Evolutionary conservation across 345 rosid genomes (phyloP), one percentile per base, ranked within the genome.

Genomic region (Crucihimalaya himalaica): DNA sequence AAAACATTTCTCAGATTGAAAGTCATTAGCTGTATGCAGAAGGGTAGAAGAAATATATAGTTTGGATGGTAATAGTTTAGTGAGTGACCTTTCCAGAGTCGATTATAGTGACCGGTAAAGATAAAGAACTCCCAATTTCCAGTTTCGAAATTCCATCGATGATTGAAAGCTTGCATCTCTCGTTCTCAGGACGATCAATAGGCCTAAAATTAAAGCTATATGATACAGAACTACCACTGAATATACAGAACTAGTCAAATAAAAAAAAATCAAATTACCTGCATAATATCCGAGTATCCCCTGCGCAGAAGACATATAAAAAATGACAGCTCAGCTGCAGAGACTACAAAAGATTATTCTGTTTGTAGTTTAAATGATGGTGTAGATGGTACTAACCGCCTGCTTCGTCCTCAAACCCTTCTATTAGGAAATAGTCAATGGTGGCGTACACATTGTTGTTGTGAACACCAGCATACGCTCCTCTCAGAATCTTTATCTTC

Each of bases 241-340:
- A 32, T 25, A 16, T 64, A 58, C 47, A 53, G 12, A 52, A 39
- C 46, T 27, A 31, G 25, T 40, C 6, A 65, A 15, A 25, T 39
- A 48, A 40, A 55, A 43, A 43, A 61, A 20, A 25, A 11, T 40
- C 15, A 67, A 31, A 9, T 45, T 62, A 89, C 97, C 97, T 91
- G 92, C 91, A 91, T 76, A 91, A 66, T 56, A 89, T 83, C 48
- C 85, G 75, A 74, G 89, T 89, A 55, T 84, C 95, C 67, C 91
- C 97, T 88, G 70, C 55, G 25, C 23, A 56, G 32, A 40, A 78
- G 23, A 46, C 29, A 78, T 2, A 66, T 19, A 21, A 52, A 72
- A 72, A 16, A 31, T 53, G 34, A 42, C 18, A 67, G 15, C 5
- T 47, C 50, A 58, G 34, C 42, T 18, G 40, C 15, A 61, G 25